Conservation (phyloP, 2,329 filamentous ascomycete genomes). For the Ophiognomonia clavigignenti-juglandacearum region DNA sequence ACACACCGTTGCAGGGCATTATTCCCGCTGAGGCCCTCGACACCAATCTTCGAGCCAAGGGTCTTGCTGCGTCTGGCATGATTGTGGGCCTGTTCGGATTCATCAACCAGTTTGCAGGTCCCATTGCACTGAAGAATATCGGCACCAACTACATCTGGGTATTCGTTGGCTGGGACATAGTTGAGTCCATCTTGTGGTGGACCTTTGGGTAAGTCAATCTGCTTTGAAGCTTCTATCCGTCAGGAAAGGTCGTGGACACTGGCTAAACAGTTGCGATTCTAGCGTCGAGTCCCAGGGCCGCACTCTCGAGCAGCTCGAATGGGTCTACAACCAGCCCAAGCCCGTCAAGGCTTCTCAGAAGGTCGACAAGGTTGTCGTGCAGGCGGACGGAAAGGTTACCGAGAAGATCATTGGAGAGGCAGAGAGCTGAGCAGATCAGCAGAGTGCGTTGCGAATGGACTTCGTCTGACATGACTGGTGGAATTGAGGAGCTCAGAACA, state of each 20-base stretch:
- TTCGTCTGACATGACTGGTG: too few relatives aligned
- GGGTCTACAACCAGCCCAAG: slow-evolving; percentile 44
- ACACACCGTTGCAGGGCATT: slow-evolving; percentile 44
- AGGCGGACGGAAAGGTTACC: slow-evolving; percentile 38
- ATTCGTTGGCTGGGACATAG: slow-evolving; percentile 43
- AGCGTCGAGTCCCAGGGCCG: slow-evolving; percentile 46
- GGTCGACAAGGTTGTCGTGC: slow-evolving; percentile 42
- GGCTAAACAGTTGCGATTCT: too few relatives aligned
- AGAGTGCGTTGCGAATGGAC: too few relatives aligned
- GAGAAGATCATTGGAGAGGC: slow-evolving; percentile 34
- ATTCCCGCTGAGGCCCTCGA: slow-evolving; percentile 43
- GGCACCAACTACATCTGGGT: slow-evolving; percentile 39
- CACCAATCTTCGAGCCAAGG: slow-evolving; percentile 43
- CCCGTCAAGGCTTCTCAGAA: slow-evolving; percentile 44
- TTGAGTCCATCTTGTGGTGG: slow-evolving; percentile 39
- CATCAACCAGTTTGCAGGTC: slow-evolving; percentile 43
- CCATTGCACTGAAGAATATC: slow-evolving; percentile 40
- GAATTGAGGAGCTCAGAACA: too few relatives aligned
- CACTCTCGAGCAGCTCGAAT: slow-evolving; percentile 44
- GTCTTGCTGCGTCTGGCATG: slow-evolving; percentile 38
- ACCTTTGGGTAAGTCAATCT: slow-evolving; percentile 41
- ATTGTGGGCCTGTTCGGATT: slow-evolving; percentile 41
- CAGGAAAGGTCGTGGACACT: too few relatives aligned
- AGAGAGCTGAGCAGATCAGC: neutral
- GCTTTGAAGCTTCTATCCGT: too few relatives aligned